Evolutionary conservation across 306 rosid genomes (phyloP).

Genomic region (Dalbergia oliveri): DNA sequence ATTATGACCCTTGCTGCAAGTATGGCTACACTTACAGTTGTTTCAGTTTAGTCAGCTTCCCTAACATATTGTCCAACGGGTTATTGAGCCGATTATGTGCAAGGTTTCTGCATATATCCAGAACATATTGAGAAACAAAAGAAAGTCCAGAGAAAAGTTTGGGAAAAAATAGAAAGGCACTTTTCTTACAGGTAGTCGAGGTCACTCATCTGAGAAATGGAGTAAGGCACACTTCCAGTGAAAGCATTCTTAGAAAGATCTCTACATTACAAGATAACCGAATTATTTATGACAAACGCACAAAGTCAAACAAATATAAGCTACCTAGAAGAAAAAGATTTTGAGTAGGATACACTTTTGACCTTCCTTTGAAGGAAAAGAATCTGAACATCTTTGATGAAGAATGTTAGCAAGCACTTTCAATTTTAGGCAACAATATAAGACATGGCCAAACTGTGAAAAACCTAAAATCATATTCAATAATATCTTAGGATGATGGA

Average conservation of each 20-base stretch:
- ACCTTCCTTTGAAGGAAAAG: slow-evolving; percentile 24
- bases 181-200: slow-evolving; percentile 71
- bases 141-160: background rate
- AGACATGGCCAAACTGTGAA: background rate
- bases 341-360: background rate
- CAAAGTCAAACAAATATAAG: slow-evolving; percentile 15
- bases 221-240: slow-evolving; percentile 75
- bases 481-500: background rate
- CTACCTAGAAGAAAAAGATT: background rate
- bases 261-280: slow-evolving; percentile 53
- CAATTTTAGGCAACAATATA: slow-evolving; percentile 1
- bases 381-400: slow-evolving; percentile 20
- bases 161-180: background rate
- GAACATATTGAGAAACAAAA: slow-evolving; percentile 41
- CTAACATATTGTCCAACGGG: slow-evolving; percentile 79
- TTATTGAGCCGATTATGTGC: slow-evolving; percentile 76
- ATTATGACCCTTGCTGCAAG: slow-evolving; percentile 1
- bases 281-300: no score
- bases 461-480: background rate
- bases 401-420: background rate
- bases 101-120: slow-evolving; percentile 70
- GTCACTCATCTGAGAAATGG: slow-evolving; percentile 75
- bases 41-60: slow-evolving; percentile 72
- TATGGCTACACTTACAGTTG: slow-evolving; percentile 64
- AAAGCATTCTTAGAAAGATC: slow-evolving; percentile 82